Evolutionary conservation across 1,284 basidiomycete genomes (phyloP), one percentile per base, ranked within the genome.

Genomic region (Thecaphora thlaspeos): DNA sequence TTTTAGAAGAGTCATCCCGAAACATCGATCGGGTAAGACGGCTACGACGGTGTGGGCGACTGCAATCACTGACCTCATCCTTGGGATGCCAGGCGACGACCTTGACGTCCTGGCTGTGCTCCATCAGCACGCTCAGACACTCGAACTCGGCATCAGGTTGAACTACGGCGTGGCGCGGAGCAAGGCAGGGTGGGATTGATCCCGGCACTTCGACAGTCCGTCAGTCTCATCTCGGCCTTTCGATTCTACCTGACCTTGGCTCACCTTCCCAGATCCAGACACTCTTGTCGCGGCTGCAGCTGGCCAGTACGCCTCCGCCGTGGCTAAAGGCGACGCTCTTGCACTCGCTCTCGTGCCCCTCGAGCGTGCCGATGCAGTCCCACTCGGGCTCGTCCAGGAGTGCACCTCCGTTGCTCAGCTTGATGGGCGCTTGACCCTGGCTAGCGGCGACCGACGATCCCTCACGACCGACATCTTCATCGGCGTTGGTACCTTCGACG

Each of bases 271-370:
- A 99, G 43, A 98, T 85, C 95, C 95, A 98, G 0, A 98, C 93
- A 15, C 89, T 91, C 80, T 97, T 96, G 80, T 98, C 95, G 55
- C 95, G 83, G 69, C 89, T 89, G 76, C 93, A 96, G 68, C 88
- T 92, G 7, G 94, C 94, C 17, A 99, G 82, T 23, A 96, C 80
- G 5, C 83, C 87, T 0, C 93, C 95, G 22, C 82, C 82, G 26
- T 74, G 69, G 18, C 89, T 93, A 80, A 91, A 98, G 3, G 87
- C 89, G 0, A 97, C 89, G 65, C 87, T 85, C 82, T 99, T 99
- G 81, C 93, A 96, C 78, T 99, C 95, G 45, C 88, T 93, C 78
- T 98, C 95, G 76, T 98, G 95, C 0, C 95, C 95, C 76, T 97
- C 93, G 30, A 97, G 80, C 41, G 89, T 84, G 46, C 87, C 87